Evolutionary conservation across 176 grass and related monocot species (phyloP).

Genomic region (Olyra latifolia): DNA sequence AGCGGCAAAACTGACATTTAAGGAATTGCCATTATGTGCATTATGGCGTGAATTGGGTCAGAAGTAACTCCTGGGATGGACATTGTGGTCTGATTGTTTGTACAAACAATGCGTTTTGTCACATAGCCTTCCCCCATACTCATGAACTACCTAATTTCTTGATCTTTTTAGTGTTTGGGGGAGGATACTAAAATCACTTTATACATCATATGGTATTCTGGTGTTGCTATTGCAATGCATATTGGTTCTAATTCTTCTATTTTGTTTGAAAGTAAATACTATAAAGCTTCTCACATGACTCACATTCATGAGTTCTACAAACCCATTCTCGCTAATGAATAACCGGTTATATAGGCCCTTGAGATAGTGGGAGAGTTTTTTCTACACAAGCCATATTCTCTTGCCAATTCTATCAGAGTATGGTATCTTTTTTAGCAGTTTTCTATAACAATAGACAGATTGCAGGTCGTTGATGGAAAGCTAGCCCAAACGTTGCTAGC

Average conservation of each 20-base stretch:
- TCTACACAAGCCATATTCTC: too few species aligned
- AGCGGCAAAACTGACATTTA: slow-evolving; percentile 74
- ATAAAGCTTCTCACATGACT: slow-evolving; percentile 81
- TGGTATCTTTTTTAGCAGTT: too few species aligned
- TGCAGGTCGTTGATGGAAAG: too few species aligned
- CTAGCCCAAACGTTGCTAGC: too few species aligned
- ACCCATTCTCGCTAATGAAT: slow-evolving; percentile 86
- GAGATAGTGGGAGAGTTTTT: background rate
- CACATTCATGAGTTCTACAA: slow-evolving; percentile 95
- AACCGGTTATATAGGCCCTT: too few species aligned
- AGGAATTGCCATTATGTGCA: slow-evolving; percentile 78
- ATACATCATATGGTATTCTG: background rate
- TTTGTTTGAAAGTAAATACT: slow-evolving; percentile 85
- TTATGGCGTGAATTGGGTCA: slow-evolving; percentile 88
- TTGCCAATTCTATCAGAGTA: too few species aligned
- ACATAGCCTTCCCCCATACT: background rate
- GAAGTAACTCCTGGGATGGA: slow-evolving; percentile 80
- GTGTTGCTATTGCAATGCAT: slow-evolving; percentile 78
- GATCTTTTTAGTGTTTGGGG: too few species aligned
- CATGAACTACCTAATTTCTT: background rate
- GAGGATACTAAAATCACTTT: background rate
- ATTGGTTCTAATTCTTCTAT: slow-evolving; percentile 86
- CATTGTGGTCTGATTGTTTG: slow-evolving; percentile 80
- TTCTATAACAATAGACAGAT: too few species aligned
- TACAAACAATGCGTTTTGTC: too few species aligned